Evolutionary conservation across 805 yeast genomes (phyloP), one percentile per base, ranked within the genome.

Genomic region (Myxozyma neglecta): DNA sequence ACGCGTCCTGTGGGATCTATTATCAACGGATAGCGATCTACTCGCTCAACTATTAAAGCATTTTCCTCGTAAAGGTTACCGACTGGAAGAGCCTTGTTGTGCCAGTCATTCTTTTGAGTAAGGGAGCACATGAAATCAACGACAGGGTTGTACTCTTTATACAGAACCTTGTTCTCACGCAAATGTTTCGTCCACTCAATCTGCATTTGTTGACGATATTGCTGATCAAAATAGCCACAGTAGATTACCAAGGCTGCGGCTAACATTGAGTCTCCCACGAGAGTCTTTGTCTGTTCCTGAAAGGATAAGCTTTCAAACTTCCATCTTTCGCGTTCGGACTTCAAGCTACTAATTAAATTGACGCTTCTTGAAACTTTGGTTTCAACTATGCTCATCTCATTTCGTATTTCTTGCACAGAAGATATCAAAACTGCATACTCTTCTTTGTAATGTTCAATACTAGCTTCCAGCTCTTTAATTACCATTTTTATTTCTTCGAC

Each of bases 241-340:
- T 87, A 90, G 0, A 83, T 79, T 18, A 82, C 61, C 63, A 81
- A 82, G 0, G 89, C 84, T 0, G 97, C 83, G 0, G 84, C 79
- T 3, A 93, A 63, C 2, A 91, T 63, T 0, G 87, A 74, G 70
- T 88, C 83, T 0, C 97, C 97, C 32, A 84, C 76, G 3, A 90
- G 68, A 18, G 75, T 71, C 14, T 76, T 76, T 37, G 82, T 76
- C 49, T 79, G 78, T 0, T 69, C 59, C 13, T 77, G 78, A 70
- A 86, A 90, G 20, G 77, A 77, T 8, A 74, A 71, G n/a, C 85
- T 80, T 44, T 85, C 83, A 0, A 65, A 69, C n/a, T 80, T 74
- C 98, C 98, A 92, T 70, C 97, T 80, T 4, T 76, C 72, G 65
- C 88, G 81, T 71, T 92, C 98, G 0, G 73, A 72, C 0, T 86